phyloP scores from a whole-genome alignment of 1,284 basidiomycete species.

The Sutorius eximius region DNA sequence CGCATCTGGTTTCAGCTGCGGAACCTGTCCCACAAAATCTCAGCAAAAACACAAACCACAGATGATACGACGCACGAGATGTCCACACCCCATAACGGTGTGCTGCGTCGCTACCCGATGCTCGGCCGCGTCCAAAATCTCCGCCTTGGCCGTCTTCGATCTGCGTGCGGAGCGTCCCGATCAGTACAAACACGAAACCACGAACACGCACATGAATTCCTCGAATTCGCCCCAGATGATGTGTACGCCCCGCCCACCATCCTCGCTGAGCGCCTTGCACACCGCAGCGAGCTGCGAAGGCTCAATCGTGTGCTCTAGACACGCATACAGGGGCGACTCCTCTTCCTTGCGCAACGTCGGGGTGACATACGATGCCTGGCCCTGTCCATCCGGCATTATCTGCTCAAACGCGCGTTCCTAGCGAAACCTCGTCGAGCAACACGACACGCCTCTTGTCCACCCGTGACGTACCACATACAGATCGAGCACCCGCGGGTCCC shows the following conservation, averaged over 20 bases:
- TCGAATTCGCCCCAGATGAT: slow-evolving; percentile 34
- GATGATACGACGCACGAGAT: slow-evolving; percentile 22
- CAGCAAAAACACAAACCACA: not conserved
- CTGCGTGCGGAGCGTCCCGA: slow-evolving; percentile 3
- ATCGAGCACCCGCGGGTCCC: slow-evolving; percentile 28
- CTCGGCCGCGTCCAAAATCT: slow-evolving; percentile 31
- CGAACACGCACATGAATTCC: slow-evolving; percentile 32
- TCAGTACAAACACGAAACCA: not conserved
- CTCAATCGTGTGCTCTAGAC: slow-evolving; percentile 29
- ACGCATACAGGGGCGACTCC: slow-evolving; percentile 30
- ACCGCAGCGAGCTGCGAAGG: slow-evolving; percentile 24
- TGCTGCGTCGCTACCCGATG: slow-evolving; percentile 23
- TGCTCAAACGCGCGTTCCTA: slow-evolving; percentile 32
- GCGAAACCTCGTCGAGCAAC: not conserved
- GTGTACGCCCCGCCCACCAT: slow-evolving; percentile 23
- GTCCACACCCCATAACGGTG: slow-evolving; percentile 30
- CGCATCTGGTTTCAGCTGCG: slow-evolving; percentile 33
- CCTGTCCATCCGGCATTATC: slow-evolving; percentile 2
- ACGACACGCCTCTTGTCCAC: not conserved
- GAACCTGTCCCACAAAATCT: slow-evolving; percentile 15
- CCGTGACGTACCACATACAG: slow-evolving; percentile 24
- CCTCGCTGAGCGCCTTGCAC: slow-evolving; percentile 16
- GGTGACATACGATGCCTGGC: slow-evolving; percentile 14
- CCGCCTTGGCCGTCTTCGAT: slow-evolving; percentile 27
- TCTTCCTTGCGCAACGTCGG: slow-evolving; percentile 33